A percentile compares a stretch with the other conserved stretches of the same genome.
These are phyloP conservation scores for Termitomyces sp. DNA, from an alignment of 768 basidiomycete genomes.

Conservation along the genomic window DNA sequence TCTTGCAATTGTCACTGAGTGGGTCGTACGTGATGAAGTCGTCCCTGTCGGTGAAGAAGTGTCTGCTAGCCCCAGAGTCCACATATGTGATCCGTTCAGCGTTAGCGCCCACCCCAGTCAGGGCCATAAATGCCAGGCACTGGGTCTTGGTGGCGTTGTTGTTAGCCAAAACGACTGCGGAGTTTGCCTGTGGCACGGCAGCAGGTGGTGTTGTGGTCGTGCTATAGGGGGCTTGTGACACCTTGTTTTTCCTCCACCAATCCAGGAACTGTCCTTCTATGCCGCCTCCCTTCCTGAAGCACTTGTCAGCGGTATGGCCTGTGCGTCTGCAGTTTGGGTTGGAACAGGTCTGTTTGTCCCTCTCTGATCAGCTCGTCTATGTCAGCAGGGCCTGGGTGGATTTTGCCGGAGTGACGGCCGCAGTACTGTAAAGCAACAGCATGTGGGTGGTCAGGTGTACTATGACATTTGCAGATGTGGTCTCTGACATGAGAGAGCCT, in stretches of 20 bases:
- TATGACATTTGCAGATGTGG: too few species aligned
- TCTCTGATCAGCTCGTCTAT: rapidly evolving
- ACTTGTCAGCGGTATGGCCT: neutral
- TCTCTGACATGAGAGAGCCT: too few species aligned
- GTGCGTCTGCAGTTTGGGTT: neutral
- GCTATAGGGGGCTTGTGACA: too few species aligned
- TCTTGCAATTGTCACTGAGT: neutral
- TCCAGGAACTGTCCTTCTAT: neutral
- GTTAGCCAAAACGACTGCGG: neutral
- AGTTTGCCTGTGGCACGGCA: neutral
- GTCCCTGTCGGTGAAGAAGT: neutral
- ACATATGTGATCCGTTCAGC: neutral
- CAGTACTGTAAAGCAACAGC: neutral
- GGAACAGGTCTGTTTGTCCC: neutral
- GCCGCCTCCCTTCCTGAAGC: neutral
- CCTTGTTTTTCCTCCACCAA: neutral
- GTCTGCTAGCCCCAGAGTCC: neutral
- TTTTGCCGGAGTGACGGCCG: neutral
- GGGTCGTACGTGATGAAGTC: neutral
- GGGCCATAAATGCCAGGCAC: neutral
- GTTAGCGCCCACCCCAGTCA: neutral
- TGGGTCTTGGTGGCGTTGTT: neutral
- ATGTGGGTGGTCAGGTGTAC: too few species aligned
- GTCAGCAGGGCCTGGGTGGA: neutral
- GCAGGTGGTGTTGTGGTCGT: neutral